Evolutionary conservation across 1,139 yeast species (phyloP).

Genomic region (Taphrina communis): DNA sequence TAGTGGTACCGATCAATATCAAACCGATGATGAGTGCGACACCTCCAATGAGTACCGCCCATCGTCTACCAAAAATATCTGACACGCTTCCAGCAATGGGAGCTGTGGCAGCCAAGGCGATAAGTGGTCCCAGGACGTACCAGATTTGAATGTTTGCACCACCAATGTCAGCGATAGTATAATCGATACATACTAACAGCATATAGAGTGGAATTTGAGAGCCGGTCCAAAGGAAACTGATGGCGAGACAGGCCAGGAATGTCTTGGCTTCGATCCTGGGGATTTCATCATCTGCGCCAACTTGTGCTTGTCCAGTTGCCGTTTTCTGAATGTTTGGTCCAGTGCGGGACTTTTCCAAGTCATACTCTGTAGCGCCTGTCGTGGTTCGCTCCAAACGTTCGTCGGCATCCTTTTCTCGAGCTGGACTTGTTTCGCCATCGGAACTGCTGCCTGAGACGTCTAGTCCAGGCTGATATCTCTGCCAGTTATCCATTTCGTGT

Average conservation of each 20-base stretch:
- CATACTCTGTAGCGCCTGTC: slow-evolving; percentile 30
- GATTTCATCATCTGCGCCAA: slow-evolving; percentile 36
- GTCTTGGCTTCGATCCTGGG: slow-evolving; percentile 31
- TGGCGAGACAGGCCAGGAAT: slow-evolving; percentile 39
- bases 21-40: slow-evolving; percentile 36
- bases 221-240: slow-evolving; percentile 39
- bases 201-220: slow-evolving; percentile 36
- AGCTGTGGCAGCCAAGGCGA: slow-evolving; percentile 35
- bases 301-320: slow-evolving; percentile 37
- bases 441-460: slow-evolving; percentile 23
- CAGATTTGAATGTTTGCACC: slow-evolving; percentile 39
- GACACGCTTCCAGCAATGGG: slow-evolving; percentile 37
- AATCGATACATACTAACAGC: slow-evolving; percentile 34
- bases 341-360: slow-evolving; percentile 20
- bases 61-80: slow-evolving; percentile 37
- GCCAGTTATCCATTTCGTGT: slow-evolving; percentile 33
- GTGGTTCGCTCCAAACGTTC: slow-evolving; percentile 20
- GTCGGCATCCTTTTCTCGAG: slow-evolving; percentile 1
- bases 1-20: slow-evolving; percentile 30
- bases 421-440: background rate
- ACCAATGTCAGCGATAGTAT: slow-evolving; percentile 36
- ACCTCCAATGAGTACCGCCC: slow-evolving; percentile 40
- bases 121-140: slow-evolving; percentile 38
- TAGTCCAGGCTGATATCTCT: slow-evolving; percentile 35
- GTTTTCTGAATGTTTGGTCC: slow-evolving; percentile 28